phyloP scores from a whole-genome alignment of 2,329 filamentous ascomycete genomes.

The Aciculosporium take region DNA sequence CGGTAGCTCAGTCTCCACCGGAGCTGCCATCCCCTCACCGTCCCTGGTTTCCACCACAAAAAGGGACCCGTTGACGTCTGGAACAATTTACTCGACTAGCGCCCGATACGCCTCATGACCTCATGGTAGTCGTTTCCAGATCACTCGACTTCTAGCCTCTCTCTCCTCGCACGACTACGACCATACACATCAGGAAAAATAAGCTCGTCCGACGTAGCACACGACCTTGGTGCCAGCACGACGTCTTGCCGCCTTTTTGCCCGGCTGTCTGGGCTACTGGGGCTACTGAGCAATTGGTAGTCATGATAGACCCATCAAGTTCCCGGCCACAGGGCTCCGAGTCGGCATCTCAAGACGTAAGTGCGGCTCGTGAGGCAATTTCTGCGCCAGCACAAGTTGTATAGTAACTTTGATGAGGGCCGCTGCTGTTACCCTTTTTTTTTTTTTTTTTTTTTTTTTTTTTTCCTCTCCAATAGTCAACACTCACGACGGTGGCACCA shows the following conservation, averaged over 20 bases:
- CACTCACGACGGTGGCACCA: slow-evolving; percentile 10
- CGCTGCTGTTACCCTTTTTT: too few relatives aligned
- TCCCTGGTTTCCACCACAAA: not conserved
- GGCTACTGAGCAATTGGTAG: slow-evolving; percentile 9
- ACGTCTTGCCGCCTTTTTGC: slow-evolving; percentile 1
- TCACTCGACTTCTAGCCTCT: not conserved
- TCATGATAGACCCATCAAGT: slow-evolving; percentile 14
- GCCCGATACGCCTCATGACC: not conserved
- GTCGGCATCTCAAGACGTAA: slow-evolving; percentile 10
- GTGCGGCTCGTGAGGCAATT: slow-evolving; percentile 1
- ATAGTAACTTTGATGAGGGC: too few relatives aligned
- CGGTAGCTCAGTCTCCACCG: slow-evolving; percentile 1
- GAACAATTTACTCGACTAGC: not conserved
- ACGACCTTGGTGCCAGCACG: slow-evolving; percentile 3
- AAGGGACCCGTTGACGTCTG: too few relatives aligned
- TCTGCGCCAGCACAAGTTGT: not conserved
- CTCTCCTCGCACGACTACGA: not conserved
- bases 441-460: too few relatives aligned
- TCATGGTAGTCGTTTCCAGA: not conserved
- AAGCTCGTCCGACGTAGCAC: not conserved
- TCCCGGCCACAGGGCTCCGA: slow-evolving; percentile 11
- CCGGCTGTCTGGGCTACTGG: slow-evolving; percentile 8
- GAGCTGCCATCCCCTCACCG: not conserved
- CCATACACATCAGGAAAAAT: too few relatives aligned
- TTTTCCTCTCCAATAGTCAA: slow-evolving; percentile 8